These are phyloP conservation scores for Annulohypoxylon maeteangense DNA, from an alignment of 495 filamentous ascomycete genomes.

Conservation along the genomic window DNA sequence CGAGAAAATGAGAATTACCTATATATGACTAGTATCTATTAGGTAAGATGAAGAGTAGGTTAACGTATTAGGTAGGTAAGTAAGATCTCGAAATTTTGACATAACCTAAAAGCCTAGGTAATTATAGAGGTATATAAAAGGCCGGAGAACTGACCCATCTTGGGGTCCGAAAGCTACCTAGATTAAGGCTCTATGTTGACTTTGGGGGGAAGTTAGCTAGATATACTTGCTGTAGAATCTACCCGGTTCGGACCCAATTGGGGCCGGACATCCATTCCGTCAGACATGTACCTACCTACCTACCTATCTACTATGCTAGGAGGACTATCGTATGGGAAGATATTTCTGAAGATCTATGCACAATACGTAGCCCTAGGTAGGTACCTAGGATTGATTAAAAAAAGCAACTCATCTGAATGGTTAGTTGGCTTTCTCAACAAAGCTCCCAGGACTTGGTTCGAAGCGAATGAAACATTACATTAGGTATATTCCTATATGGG, in stretches of 20 bases:
- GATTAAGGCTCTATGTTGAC: background rate
- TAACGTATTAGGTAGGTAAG: background rate
- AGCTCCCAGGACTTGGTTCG: background rate
- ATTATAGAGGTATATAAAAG: background rate
- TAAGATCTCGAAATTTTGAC: no score
- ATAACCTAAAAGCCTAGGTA: no score
- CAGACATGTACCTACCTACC: no score
- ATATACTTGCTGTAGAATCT: background rate
- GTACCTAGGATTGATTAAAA: background rate
- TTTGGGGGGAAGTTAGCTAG: background rate
- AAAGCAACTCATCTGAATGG: background rate
- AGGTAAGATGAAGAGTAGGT: no score
- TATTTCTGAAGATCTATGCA: constrained; percentile 23
- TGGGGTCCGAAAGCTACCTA: background rate
- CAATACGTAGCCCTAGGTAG: background rate
- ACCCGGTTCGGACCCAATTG: background rate
- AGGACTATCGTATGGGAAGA: constrained; percentile 11
- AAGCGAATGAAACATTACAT: background rate
- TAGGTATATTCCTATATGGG: background rate
- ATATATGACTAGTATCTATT: background rate
- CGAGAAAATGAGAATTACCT: background rate
- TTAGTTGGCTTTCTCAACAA: background rate
- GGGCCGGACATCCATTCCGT: constrained; percentile 12
- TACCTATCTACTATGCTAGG: no score
- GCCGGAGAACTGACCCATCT: background rate